A percentile compares a stretch with the other conserved stretches of the same genome.
phyloP scores from a whole-genome alignment of 1,139 yeast genomes.

The Blastobotrys indianensis region DNA sequence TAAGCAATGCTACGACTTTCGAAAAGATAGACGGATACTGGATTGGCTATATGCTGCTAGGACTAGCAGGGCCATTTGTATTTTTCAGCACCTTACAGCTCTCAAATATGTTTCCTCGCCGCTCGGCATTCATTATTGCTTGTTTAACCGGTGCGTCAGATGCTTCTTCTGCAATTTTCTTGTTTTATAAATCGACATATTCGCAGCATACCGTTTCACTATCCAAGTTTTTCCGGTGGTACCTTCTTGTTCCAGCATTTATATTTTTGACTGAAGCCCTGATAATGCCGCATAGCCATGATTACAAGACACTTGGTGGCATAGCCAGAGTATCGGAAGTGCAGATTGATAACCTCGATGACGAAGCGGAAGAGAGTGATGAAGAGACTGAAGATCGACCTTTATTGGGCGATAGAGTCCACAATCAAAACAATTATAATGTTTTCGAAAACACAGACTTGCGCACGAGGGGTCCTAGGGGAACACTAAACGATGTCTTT shows the following conservation, averaged over 20 bases:
- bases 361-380: not conserved
- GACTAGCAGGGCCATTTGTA: slow-evolving; percentile 78
- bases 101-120: slow-evolving; percentile 65
- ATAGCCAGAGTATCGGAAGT: slow-evolving; percentile 11
- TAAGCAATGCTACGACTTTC: slow-evolving; percentile 29
- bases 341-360: slow-evolving; percentile 12
- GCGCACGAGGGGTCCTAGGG: not conserved
- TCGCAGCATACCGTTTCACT: slow-evolving; percentile 35
- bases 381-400: slow-evolving; percentile 1
- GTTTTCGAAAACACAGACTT: not conserved
- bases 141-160: slow-evolving; percentile 73
- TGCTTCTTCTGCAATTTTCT: slow-evolving; percentile 67
- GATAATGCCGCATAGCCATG: slow-evolving; percentile 57
- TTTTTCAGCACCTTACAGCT: slow-evolving; percentile 76
- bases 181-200: slow-evolving; percentile 59
- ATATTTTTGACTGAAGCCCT: slow-evolving; percentile 65
- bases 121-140: slow-evolving; percentile 67
- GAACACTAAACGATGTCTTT: slow-evolving; percentile 12
- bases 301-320: slow-evolving; percentile 14
- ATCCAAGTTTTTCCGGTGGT: slow-evolving; percentile 55
- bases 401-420: not conserved
- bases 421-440: not conserved
- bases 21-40: slow-evolving; percentile 53
- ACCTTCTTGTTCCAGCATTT: slow-evolving; percentile 66
- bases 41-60: slow-evolving; percentile 59